Evolutionary conservation across 192 early-diverging fungal genomes (phyloP), one percentile per base, ranked within the genome.

Genomic region (Mortierella alpina): DNA sequence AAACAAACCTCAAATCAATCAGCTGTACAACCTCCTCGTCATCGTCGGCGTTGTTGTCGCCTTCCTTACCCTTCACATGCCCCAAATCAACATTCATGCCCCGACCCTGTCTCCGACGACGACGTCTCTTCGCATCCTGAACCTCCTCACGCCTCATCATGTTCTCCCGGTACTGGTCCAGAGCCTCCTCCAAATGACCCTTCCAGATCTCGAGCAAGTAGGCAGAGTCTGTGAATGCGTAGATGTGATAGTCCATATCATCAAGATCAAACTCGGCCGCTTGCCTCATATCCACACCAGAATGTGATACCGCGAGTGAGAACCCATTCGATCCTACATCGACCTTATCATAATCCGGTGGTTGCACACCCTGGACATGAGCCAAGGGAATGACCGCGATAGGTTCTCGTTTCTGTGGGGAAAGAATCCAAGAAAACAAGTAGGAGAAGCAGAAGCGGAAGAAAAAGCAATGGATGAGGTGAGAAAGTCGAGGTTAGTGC

Each of bases 271-370:
- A 68, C n/a, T 72, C 68, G 7, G 51, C 13, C 7, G 57, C 48
- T 11, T 48, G 48, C 4, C 58, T 50, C 70, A 80, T 63, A 46
- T 80, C 53, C 10, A 80, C 61, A 40, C 63, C 63, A 0, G 10
- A 14, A 6, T 50, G 59, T 14, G 56, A 46, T 4, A 72, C 59
- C 2, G 48, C 53, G 7, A 80, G 9, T 0, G 64, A 67, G 52
- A 80, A 68, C 0, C 69, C 69, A 20, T 80, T 80, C 11, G 66
- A 55, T 7, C 59, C 59, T 2, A 80, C 66, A 17, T 80, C 70
- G 41, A 72, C 66, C 47, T 80, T 80, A 53, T 80, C 77, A 40
- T 68, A 72, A 44, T 80, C 77, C 7, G 70, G 77, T 20, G 64
- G 70, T 45, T 80, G 76, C 7, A 80, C 59, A 42, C 41, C 51